These are phyloP conservation scores for Orychophragmus violaceus DNA, from an alignment of 345 rosid genomes.

Conservation along the genomic window DNA sequence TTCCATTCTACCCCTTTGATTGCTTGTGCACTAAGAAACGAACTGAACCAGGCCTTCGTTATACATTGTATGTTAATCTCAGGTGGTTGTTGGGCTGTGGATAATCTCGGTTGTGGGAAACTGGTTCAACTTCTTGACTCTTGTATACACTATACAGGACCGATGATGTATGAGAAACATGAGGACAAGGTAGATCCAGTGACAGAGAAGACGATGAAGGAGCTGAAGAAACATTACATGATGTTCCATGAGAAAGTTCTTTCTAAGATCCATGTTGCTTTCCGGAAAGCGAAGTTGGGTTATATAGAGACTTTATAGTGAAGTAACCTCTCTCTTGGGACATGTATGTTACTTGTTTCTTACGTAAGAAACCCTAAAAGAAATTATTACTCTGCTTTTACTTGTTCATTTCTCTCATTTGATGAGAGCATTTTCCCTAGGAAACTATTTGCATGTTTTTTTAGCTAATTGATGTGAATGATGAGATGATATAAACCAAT, in stretches of 20 bases:
- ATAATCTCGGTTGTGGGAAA: constrained; percentile 58
- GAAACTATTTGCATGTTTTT: too few species aligned
- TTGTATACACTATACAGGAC: constrained; percentile 69
- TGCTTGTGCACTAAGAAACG: too few species aligned
- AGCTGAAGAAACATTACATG: constrained; percentile 62
- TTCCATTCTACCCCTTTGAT: too few species aligned
- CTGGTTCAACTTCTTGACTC: constrained; percentile 76
- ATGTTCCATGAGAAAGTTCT: constrained; percentile 65
- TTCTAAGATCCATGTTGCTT: constrained; percentile 48
- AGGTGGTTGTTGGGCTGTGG: constrained; percentile 69
- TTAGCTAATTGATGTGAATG: too few species aligned
- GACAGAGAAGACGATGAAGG: constrained; percentile 57
- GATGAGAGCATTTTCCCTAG: too few species aligned
- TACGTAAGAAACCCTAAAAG: too few species aligned
- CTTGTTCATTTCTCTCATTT: too few species aligned
- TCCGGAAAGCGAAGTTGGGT: constrained; percentile 39
- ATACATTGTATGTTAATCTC: background rate
- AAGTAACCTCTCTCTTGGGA: background rate
- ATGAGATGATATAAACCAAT: too few species aligned
- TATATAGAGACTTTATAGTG: constrained; percentile 8
- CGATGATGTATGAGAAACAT: constrained; percentile 78
- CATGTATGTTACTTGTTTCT: too few species aligned
- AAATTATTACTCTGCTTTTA: too few species aligned
- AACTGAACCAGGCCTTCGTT: too few species aligned
- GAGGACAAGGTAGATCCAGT: constrained; percentile 74